Conservation (phyloP, 805 yeast species). For the Candida succiphila region DNA sequence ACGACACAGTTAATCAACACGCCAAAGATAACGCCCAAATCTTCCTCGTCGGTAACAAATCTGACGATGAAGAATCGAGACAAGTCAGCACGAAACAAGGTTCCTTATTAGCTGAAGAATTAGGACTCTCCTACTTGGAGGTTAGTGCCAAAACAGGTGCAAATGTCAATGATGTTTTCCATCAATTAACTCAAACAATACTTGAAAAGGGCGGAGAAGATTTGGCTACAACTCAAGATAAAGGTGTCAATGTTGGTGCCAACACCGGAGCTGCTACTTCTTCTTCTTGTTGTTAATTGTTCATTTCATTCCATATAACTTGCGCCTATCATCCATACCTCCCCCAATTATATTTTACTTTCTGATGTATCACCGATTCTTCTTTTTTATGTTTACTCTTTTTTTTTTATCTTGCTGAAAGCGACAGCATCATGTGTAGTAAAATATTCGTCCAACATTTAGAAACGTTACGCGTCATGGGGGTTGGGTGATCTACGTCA, state of each 20-base stretch:
- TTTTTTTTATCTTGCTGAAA: too few relatives aligned
- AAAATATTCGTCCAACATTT: too few relatives aligned
- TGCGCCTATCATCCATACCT: too few relatives aligned
- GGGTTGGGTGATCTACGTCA: too few relatives aligned
- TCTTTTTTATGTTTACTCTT: too few relatives aligned
- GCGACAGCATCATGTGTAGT: too few relatives aligned
- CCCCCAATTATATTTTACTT: too few relatives aligned
- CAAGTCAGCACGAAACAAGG: constrained; percentile 89
- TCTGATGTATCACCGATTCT: too few relatives aligned
- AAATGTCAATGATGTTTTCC: constrained; percentile 87
- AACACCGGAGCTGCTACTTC: constrained; percentile 6
- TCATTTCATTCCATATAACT: too few relatives aligned
- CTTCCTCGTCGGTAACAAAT: constrained; percentile 91
- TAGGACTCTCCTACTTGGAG: constrained; percentile 87
- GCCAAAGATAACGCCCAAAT: constrained; percentile 95
- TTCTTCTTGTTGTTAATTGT: constrained; percentile 19
- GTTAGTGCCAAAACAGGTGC: constrained; percentile 92
- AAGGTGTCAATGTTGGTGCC: constrained; percentile 17
- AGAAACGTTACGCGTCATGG: too few relatives aligned
- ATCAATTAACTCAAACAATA: constrained; percentile 77
- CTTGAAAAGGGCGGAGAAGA: constrained; percentile 61
- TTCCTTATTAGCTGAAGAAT: constrained; percentile 73
- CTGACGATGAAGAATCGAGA: constrained; percentile 82
- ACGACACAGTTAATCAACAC: constrained; percentile 88
- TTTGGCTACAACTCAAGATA: constrained; percentile 11